Percentiles rank a stretch among this genome's conserved stretches.
Evolutionary conservation across 345 rosid genomes (phyloP).

Genomic region (Passiflora organensis): DNA sequence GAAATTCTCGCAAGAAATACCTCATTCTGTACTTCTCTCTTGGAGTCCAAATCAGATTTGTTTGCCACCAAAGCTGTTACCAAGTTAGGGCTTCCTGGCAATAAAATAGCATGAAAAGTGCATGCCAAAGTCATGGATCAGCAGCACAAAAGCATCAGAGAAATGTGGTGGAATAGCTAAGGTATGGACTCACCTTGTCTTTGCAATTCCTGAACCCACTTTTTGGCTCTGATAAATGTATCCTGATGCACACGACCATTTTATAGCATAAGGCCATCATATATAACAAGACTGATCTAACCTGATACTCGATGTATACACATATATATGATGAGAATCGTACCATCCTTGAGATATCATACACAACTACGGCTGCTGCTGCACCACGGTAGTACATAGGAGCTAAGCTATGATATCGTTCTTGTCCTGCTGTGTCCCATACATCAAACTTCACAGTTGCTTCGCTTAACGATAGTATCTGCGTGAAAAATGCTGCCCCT

Average conservation of each 20-base stretch:
- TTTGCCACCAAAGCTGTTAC: constrained; percentile 43
- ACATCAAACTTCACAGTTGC: constrained; percentile 47
- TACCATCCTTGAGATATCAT: constrained; percentile 41
- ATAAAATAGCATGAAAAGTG: neutral
- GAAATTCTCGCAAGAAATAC: constrained; percentile 11
- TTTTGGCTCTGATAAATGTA: constrained; percentile 37
- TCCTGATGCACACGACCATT: constrained; percentile 23
- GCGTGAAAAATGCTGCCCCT: constrained; percentile 52
- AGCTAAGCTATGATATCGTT: constrained; percentile 47
- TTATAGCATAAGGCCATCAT: neutral
- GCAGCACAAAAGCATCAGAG: neutral
- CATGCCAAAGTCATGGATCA: neutral
- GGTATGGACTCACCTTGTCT: constrained; percentile 29
- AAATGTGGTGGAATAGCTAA: neutral
- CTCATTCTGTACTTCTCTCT: constrained; percentile 37
- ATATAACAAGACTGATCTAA: neutral
- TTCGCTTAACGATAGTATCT: constrained; percentile 37
- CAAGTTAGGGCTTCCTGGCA: constrained; percentile 30
- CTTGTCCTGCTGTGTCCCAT: constrained; percentile 55
- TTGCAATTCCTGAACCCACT: constrained; percentile 44
- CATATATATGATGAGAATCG: neutral
- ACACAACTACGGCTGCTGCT: constrained; percentile 41
- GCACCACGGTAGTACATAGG: constrained; percentile 55
- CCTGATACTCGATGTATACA: neutral
- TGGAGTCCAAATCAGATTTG: constrained; percentile 29